phyloP scores from a whole-genome alignment of 169 alveolate species.

The Toxoplasma gondii region DNA sequence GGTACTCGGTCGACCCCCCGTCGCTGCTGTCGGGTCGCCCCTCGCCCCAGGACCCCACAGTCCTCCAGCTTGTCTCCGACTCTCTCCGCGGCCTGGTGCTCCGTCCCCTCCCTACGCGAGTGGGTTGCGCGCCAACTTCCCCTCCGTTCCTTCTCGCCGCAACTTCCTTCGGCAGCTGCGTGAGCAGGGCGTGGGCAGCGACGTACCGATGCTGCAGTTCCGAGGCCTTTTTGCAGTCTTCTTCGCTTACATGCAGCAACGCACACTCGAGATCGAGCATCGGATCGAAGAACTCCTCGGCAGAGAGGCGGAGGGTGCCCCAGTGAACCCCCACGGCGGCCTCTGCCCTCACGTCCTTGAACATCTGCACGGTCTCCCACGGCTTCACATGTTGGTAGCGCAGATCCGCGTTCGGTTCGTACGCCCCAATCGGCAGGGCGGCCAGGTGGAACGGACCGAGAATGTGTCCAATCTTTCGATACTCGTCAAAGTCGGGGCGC shows the following conservation, averaged over 20 bases:
- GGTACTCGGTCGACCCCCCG: too few species aligned
- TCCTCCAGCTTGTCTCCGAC: too few species aligned
- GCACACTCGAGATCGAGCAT: constrained; percentile 66
- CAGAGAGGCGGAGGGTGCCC: constrained; percentile 56
- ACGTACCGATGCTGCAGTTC: constrained; percentile 17
- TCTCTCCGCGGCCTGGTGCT: too few species aligned
- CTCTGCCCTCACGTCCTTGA: constrained; percentile 44
- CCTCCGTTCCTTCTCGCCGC: too few species aligned
- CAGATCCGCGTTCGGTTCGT: constrained; percentile 61
- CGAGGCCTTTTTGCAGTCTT: background rate
- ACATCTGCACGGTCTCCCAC: constrained; percentile 28
- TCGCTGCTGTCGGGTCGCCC: too few species aligned
- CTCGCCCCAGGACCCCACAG: too few species aligned
- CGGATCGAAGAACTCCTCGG: constrained; percentile 59
- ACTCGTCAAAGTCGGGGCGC: constrained; percentile 52
- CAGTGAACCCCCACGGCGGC: constrained; percentile 61
- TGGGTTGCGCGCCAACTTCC: too few species aligned
- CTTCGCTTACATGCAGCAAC: background rate
- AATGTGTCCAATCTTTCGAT: constrained; percentile 26
- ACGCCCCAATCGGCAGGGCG: constrained; percentile 61
- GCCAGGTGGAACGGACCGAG: constrained; percentile 63
- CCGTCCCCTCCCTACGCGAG: too few species aligned
- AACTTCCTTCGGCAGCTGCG: background rate
- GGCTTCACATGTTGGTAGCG: constrained; percentile 60
- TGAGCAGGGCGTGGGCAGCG: constrained; percentile 10